Evolutionary conservation across 768 basidiomycete genomes (phyloP), one percentile per base, ranked within the genome.

Genomic region (Sarcodon sp.): DNA sequence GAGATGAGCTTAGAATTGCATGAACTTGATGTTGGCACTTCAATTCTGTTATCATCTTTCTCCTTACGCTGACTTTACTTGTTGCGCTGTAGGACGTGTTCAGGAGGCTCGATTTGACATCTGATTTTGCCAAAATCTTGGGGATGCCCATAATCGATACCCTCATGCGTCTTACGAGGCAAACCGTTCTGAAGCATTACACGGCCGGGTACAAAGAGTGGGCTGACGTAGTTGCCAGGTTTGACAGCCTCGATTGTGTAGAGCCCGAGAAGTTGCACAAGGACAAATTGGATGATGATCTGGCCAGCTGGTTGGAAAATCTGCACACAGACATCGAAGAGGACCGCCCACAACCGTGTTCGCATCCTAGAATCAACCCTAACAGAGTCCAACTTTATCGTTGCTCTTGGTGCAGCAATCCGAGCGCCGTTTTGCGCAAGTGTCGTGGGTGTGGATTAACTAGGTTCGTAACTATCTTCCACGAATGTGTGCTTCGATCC

Each of bases 371-470:
- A 54, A 65, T 77, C 53, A 73, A 68, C 49, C 58, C 61, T 15
- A 75, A 78, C 43, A 62, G 64, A 15, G 72, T 79, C 7, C 67
- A 60, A 35, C 60, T 84, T 37, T 82, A 77, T 60, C 62, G 69
- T 21, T 84, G 82, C 54, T 77, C 79, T 21, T 77, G 72, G 69
- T 83, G 81, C 51, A 67, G 72, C 6, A 82, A 80, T 49, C 79
- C 79, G 6, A 80, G 75, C 45, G 77, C 76, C 0, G 67, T 68
- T 6, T 57, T 80, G 43, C 68, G 69, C 52, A 79, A 75, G 58
- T 80, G 78, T 51, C 57, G 61, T 4, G 65, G 69, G 2, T 75
- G 73, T 47, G 63, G 55, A 21, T 65, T 61, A 47, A 62, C 68
- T 8, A 69, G 70, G 71, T 70, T 41, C 16, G 54, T 51, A 46